Evolutionary conservation across 768 basidiomycete genomes (phyloP), one percentile per base, ranked within the genome.

Genomic region (Kwoniella europaea): DNA sequence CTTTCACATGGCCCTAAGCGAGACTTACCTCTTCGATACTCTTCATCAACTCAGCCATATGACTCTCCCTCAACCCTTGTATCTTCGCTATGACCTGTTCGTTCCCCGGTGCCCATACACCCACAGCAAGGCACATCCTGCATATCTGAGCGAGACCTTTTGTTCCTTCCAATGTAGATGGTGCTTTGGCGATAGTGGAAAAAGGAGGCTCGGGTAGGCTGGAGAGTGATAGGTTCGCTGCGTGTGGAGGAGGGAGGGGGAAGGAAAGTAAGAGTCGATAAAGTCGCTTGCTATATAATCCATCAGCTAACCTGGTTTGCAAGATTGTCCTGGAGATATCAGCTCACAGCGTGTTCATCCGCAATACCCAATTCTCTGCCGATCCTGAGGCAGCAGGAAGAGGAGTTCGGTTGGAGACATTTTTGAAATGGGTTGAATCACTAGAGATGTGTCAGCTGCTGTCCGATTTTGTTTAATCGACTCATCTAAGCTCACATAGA

Each of bases 41-140:
- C 83, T 88, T 91, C 95, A 97, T 98, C 64, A 97, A 85, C 78
- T 89, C 87, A 81, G 93, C 92, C 84, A 97, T 94, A 79, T 94
- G 90, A 18, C 85, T 87, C 83, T 96, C 91, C 71, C 88, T 90
- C 72, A 97, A 83, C 2, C 88, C 87, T 78, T 95, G 94, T 44
- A 98, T 98, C 84, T 89, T 91, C 80, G 89, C 90, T 71, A 98
- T 94, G 74, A 95, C 91, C 72, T 90, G 88, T 85, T 93, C 89
- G 78, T 95, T 95, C 82, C 88, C 88, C 81, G 92, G 91, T 78
- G 92, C 94, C 84, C 95, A 93, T 10, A 94, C 93, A 1, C 91
- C 90, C 74, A 94, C 91, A 22, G 91, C 92, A 58, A 96, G 90
- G 13, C 91, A 90, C 54, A 94, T 86, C 58, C 91, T 88, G 79